Evolutionary conservation across 768 basidiomycete genomes (phyloP).

Genomic region (Pulveroboletus sp.): DNA sequence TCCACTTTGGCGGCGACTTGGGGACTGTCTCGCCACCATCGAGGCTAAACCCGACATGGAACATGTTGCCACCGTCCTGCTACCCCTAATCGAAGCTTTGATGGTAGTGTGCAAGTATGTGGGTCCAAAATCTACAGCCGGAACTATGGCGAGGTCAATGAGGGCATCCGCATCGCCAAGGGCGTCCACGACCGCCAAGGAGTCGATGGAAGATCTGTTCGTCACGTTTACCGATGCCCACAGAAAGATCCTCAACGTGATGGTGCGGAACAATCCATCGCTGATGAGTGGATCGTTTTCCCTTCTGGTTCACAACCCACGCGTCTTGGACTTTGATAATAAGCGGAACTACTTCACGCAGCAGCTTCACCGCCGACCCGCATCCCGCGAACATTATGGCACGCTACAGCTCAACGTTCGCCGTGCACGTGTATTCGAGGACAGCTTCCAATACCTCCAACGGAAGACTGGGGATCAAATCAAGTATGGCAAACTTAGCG

Average conservation of each 20-base stretch:
- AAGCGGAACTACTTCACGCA: conserved; percentile 96
- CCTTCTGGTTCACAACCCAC: conserved; percentile 89
- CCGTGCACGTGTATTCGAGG: conserved; percentile 90
- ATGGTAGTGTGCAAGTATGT: conserved; percentile 99
- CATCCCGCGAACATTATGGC: conserved; percentile 73
- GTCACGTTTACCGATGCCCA: conserved; percentile 91
- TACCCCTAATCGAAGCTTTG: conserved; percentile 92
- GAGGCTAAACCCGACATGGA: conserved; percentile 77
- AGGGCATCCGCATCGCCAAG: conserved; percentile 66
- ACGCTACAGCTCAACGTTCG: conserved; percentile 89
- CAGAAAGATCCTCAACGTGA: conserved; percentile 89
- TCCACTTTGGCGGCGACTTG: conserved; percentile 81
- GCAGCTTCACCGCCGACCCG: conserved; percentile 81
- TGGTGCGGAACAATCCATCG: conserved; percentile 98
- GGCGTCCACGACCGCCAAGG: conserved; percentile 63
- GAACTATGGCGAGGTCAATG: conserved; percentile 45
- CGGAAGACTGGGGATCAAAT: conserved; percentile 92
- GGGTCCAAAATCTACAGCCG: conserved; percentile 54
- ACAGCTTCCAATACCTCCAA: conserved; percentile 91
- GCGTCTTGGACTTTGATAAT: conserved; percentile 98
- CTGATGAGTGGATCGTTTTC: conserved; percentile 98
- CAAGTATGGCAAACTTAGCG: conserved; percentile 95
- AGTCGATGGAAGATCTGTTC: conserved; percentile 88
- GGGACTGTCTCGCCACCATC: conserved; percentile 83
- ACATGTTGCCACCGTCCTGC: conserved; percentile 85